Evolutionary conservation across 306 rosid genomes (phyloP).

Genomic region (Calophaca sinica): DNA sequence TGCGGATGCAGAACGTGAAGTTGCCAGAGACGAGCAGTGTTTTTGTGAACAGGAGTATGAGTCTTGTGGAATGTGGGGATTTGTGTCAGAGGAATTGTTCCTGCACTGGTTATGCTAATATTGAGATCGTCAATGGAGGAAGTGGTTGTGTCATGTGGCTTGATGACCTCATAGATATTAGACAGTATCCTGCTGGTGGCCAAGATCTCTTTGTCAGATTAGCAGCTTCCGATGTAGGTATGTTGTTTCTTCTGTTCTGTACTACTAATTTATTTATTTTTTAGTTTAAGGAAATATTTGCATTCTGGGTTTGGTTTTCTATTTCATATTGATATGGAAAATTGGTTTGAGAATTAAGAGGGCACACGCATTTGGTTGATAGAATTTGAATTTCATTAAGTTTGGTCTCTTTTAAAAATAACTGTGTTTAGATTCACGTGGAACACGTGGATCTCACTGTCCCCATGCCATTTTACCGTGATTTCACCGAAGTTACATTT

Average conservation of each 20-base stretch:
- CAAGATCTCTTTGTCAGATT: constrained; percentile 70
- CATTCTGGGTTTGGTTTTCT: constrained; percentile 19
- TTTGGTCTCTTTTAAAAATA: too few species aligned
- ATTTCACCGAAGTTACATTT: too few species aligned
- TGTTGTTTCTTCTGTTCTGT: background rate
- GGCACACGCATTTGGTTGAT: constrained; percentile 15
- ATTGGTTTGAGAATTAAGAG: background rate
- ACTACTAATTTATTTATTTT: background rate
- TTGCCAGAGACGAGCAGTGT: constrained; percentile 68
- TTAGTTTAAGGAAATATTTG: background rate
- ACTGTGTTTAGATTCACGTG: too few species aligned
- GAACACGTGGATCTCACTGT: too few species aligned
- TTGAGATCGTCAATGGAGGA: constrained; percentile 58
- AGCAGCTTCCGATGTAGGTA: constrained; percentile 80
- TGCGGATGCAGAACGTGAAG: constrained; percentile 52
- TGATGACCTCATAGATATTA: constrained; percentile 59
- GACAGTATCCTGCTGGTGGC: constrained; percentile 54
- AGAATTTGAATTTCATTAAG: too few species aligned
- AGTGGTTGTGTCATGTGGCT: constrained; percentile 76
- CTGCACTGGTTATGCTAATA: constrained; percentile 64
- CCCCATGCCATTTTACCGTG: too few species aligned
- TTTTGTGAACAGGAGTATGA: constrained; percentile 56
- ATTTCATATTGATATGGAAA: background rate
- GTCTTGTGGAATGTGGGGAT: constrained; percentile 47
- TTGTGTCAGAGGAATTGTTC: constrained; percentile 65